Conservation (phyloP, 306 rosid genomes). For the Clitoria ternatea region DNA sequence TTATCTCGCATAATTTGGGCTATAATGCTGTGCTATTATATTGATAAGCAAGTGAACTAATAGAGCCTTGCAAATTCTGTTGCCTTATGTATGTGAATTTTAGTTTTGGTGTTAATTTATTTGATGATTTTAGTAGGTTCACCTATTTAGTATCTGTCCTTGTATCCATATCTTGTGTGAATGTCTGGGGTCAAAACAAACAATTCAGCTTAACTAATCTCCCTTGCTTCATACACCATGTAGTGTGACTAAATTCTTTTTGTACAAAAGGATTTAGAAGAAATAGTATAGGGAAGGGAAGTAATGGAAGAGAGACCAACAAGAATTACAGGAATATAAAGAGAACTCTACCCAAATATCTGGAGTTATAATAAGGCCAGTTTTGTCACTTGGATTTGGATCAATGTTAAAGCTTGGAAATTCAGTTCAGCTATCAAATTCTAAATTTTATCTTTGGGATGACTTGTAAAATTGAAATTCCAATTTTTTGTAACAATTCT, state of each 20-base stretch:
- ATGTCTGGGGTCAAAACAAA: constrained; percentile 11
- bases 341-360: neutral
- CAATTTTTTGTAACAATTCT: neutral
- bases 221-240: neutral
- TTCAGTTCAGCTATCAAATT: neutral
- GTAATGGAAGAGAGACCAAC: neutral
- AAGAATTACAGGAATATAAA: neutral
- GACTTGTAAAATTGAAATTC: neutral
- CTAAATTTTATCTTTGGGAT: neutral
- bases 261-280: neutral
- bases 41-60: neutral
- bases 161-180: neutral
- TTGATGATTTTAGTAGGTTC: neutral
- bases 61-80: neutral
- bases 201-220: neutral
- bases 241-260: neutral
- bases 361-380: neutral
- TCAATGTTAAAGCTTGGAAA: neutral
- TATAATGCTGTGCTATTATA: neutral
- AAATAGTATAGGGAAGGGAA: neutral
- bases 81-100: neutral
- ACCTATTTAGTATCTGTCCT: neutral
- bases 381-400: neutral
- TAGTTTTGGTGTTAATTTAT: neutral
- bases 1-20: too few relatives aligned